A percentile compares a stretch with the other conserved stretches of the same genome.
phyloP scores from a whole-genome alignment of 169 alveolate genomes.

The Eimeria necatrix region DNA sequence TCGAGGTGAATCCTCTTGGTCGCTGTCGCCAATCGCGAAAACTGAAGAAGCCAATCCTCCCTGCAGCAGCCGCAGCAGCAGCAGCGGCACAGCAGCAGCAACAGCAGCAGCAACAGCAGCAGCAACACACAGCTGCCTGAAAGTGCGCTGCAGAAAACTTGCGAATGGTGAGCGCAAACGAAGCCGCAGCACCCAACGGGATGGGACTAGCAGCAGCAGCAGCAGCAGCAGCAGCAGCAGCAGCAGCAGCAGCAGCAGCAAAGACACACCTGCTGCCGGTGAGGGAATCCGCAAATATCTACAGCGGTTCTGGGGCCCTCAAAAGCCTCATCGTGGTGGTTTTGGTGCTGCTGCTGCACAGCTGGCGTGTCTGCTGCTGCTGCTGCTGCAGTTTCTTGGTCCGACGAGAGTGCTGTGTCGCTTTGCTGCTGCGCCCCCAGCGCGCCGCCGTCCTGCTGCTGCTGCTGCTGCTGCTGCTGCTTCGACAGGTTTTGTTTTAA shows the following conservation, averaged over 20 bases:
- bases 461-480: slow-evolving; percentile 17
- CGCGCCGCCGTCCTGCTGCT: not conserved
- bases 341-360: not conserved
- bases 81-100: slow-evolving; percentile 11
- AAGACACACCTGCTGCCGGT: not conserved
- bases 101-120: slow-evolving; percentile 13
- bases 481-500: not conserved
- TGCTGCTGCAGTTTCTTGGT: no score
- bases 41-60: not conserved
- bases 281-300: not conserved
- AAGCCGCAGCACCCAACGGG: not conserved
- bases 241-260: slow-evolving; percentile 11
- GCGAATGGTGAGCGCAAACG: no score
- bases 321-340: not conserved
- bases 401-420: no score
- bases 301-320: not conserved
- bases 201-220: not conserved
- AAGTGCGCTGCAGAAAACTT: no score
- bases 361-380: slow-evolving; percentile 9
- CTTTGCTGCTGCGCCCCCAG: not conserved
- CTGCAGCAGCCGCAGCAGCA: not conserved
- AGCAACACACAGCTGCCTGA: not conserved
- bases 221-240: not conserved
- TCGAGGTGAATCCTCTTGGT: not conserved
- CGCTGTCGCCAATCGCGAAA: slow-evolving; percentile 2